Percentiles rank a stretch among this genome's conserved stretches.
phyloP scores from a whole-genome alignment of 306 rosid genomes.

The Arachis stenosperma region DNA sequence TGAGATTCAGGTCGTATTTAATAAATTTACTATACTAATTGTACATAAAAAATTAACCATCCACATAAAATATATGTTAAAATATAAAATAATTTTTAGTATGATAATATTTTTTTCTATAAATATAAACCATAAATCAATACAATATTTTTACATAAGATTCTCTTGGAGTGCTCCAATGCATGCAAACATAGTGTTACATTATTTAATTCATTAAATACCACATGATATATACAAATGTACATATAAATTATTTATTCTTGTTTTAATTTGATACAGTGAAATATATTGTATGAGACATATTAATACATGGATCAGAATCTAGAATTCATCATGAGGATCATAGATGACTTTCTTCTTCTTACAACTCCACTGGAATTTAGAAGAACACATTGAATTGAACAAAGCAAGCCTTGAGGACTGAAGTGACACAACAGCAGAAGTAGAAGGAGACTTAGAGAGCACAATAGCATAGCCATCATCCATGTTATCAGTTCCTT shows the following conservation, averaged over 20 bases:
- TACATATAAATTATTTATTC: not conserved
- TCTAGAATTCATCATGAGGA: conserved; percentile 49
- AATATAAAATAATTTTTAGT: no score
- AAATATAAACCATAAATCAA: no score
- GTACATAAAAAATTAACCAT: no score
- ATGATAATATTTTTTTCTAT: no score
- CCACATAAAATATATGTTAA: no score
- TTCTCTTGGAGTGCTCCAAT: no score
- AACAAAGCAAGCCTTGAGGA: conserved; percentile 62
- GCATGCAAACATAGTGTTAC: not conserved
- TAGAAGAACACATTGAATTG: conserved; percentile 71
- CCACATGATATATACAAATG: not conserved
- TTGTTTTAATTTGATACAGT: no score
- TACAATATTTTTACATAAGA: no score
- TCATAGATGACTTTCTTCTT: conserved; percentile 54
- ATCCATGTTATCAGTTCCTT: conserved; percentile 88
- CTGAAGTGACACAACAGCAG: conserved; percentile 65
- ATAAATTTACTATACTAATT: no score
- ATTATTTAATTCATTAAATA: not conserved
- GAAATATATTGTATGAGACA: no score
- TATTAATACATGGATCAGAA: no score
- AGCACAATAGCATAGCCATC: conserved; percentile 85
- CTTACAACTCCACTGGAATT: conserved; percentile 79
- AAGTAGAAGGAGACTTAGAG: conserved; percentile 65
- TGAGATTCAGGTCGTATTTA: no score